phyloP scores from a whole-genome alignment of 2,329 filamentous ascomycete species.

The Penicillium psychrosexuale region DNA sequence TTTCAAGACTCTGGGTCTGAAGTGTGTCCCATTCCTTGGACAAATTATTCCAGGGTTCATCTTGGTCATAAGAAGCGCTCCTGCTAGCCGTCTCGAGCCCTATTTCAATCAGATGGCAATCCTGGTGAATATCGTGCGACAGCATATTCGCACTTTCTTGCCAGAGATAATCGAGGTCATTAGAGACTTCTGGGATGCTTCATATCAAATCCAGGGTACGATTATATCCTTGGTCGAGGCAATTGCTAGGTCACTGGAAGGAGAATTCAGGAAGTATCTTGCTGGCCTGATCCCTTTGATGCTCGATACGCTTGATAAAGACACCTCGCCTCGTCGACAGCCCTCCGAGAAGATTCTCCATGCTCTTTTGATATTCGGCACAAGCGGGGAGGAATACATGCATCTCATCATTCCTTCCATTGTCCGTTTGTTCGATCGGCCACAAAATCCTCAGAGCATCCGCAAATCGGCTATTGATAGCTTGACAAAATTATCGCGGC shows the following conservation, averaged over 20 bases:
- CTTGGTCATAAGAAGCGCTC: slow-evolving; percentile 78
- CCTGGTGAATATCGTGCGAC: slow-evolving; percentile 88
- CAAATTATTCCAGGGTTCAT: slow-evolving; percentile 95
- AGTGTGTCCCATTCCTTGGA: slow-evolving; percentile 91
- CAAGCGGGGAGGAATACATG: slow-evolving; percentile 98
- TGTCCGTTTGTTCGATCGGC: slow-evolving; percentile 88
- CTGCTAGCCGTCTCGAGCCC: slow-evolving; percentile 75
- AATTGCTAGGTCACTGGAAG: slow-evolving; percentile 88
- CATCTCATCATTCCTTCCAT: slow-evolving; percentile 96
- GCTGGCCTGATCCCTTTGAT: slow-evolving; percentile 86
- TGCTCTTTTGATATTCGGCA: slow-evolving; percentile 91
- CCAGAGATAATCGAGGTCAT: slow-evolving; percentile 82
- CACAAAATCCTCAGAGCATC: slow-evolving; percentile 73
- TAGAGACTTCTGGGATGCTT: slow-evolving; percentile 84
- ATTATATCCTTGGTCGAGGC: slow-evolving; percentile 91
- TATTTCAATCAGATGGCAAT: slow-evolving; percentile 97
- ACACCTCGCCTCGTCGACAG: slow-evolving; percentile 68
- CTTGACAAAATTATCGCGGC: slow-evolving; percentile 86
- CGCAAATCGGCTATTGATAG: slow-evolving; percentile 91
- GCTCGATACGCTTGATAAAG: slow-evolving; percentile 89
- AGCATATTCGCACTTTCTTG: slow-evolving; percentile 90
- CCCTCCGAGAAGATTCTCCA: slow-evolving; percentile 90
- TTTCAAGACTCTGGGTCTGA: slow-evolving; percentile 90
- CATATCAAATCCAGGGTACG: slow-evolving; percentile 78
- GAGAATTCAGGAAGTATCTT: slow-evolving; percentile 96